A percentile compares a stretch with the other conserved stretches of the same genome.
phyloP scores from a whole-genome alignment of 805 yeast species.

The Barnettozyma vustinii region DNA sequence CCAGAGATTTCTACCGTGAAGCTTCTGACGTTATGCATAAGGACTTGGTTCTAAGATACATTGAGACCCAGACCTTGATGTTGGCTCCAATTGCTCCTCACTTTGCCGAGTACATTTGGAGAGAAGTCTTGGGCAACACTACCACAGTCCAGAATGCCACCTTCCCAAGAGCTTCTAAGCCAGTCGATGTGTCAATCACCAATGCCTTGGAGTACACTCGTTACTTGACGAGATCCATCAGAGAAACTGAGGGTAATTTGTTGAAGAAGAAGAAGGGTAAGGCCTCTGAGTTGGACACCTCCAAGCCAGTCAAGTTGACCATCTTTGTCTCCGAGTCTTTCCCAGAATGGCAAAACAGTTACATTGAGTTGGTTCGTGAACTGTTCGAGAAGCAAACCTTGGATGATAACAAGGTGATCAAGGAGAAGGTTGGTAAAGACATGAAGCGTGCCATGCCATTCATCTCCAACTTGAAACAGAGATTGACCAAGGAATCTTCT shows the following conservation, averaged over 20 bases:
- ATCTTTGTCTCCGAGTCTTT: slow-evolving; percentile 75
- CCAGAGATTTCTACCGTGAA: slow-evolving; percentile 96
- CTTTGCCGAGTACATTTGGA: slow-evolving; percentile 84
- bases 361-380: slow-evolving; percentile 73
- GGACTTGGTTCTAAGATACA: slow-evolving; percentile 74
- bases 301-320: slow-evolving; percentile 67
- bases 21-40: slow-evolving; percentile 65
- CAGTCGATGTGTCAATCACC: slow-evolving; percentile 53
- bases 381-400: slow-evolving; percentile 60
- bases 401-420: slow-evolving; percentile 59
- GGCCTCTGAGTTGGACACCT: slow-evolving; percentile 65
- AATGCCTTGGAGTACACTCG: slow-evolving; percentile 80
- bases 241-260: slow-evolving; percentile 88
- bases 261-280: slow-evolving; percentile 80
- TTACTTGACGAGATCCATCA: slow-evolving; percentile 70
- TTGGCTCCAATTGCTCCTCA: slow-evolving; percentile 95
- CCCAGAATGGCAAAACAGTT: slow-evolving; percentile 88
- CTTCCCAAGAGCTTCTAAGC: slow-evolving; percentile 76
- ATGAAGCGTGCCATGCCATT: slow-evolving; percentile 99
- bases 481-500: slow-evolving; percentile 66
- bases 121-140: slow-evolving; percentile 66
- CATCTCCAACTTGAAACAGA: slow-evolving; percentile 77
- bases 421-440: slow-evolving; percentile 71
- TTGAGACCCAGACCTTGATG: slow-evolving; percentile 79
- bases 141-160: slow-evolving; percentile 64